Conservation (phyloP, 306 rosid genomes). For the Herpetospermum pedunculosum region DNA sequence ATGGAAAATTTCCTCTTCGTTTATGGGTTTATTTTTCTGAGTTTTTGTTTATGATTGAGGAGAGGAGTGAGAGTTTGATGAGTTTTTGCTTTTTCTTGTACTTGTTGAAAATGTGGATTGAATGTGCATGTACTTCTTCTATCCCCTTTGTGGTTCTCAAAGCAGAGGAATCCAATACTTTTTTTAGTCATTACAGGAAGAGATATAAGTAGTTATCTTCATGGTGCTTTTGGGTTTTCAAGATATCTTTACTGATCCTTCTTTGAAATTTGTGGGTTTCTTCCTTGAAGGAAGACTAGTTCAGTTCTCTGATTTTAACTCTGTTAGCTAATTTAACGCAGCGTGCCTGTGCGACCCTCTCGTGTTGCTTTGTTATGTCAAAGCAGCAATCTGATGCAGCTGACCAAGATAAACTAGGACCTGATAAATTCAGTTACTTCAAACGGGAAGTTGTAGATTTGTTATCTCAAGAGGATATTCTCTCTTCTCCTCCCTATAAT, state of each 20-base stretch:
- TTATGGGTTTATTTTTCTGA: neutral
- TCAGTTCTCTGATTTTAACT: neutral
- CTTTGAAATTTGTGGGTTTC: neutral
- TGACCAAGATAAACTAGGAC: slow-evolving; percentile 34
- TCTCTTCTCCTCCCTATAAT: slow-evolving; percentile 18
- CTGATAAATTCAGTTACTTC: slow-evolving; percentile 78
- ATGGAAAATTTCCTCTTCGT: neutral
- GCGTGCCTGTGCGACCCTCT: slow-evolving; percentile 22
- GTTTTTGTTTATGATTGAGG: neutral
- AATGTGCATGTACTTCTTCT: neutral
- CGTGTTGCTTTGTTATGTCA: slow-evolving; percentile 49
- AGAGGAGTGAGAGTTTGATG: slow-evolving; percentile 1
- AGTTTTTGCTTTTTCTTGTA: neutral
- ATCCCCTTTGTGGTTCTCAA: neutral
- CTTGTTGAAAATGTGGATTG: neutral
- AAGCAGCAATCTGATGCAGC: slow-evolving; percentile 22
- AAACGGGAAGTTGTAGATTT: slow-evolving; percentile 35
- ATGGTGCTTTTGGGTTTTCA: neutral
- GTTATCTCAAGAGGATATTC: slow-evolving; percentile 39
- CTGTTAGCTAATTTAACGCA: slow-evolving; percentile 7
- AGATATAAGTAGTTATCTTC: neutral
- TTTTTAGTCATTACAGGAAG: neutral
- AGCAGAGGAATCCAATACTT: neutral
- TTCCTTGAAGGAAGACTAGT: neutral
- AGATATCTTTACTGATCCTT: neutral